A percentile compares a stretch with the other conserved stretches of the same genome.
phyloP scores from a whole-genome alignment of 1,284 basidiomycete species.

The Leccinum glutinopallens region DNA sequence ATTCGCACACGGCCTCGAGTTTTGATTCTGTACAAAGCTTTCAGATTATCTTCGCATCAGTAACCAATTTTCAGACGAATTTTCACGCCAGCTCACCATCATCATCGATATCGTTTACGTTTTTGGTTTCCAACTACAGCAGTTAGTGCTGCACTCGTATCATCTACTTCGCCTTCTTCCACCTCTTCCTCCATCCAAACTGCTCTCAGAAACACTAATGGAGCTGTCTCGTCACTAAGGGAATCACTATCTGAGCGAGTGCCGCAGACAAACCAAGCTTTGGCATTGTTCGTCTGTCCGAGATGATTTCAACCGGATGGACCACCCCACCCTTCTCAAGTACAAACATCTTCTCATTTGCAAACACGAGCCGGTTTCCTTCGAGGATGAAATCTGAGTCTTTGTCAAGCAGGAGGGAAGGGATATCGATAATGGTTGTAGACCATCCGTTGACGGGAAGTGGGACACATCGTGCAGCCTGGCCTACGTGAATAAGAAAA shows the following conservation, averaged over 20 bases:
- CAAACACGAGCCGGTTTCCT: conserved; percentile 74
- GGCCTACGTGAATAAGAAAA: conserved; percentile 88
- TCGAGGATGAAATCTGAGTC: conserved; percentile 66
- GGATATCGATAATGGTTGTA: conserved; percentile 63
- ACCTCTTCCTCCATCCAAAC: conserved; percentile 64
- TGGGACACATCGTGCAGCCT: conserved; percentile 74
- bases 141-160: too few species aligned
- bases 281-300: conserved; percentile 69
- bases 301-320: conserved; percentile 67
- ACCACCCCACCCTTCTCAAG: conserved; percentile 70
- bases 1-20: too few species aligned
- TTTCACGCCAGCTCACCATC: too few species aligned
- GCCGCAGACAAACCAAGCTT: conserved; percentile 56
- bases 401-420: conserved; percentile 47
- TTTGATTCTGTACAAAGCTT: too few species aligned
- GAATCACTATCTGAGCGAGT: too few species aligned
- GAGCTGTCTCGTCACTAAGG: conserved; percentile 53
- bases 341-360: conserved; percentile 69
- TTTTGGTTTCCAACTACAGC: too few species aligned
- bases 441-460: conserved; percentile 89
- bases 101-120: too few species aligned
- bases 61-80: too few species aligned
- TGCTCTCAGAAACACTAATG: conserved; percentile 64
- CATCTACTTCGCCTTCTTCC: conserved; percentile 36
- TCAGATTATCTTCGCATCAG: too few species aligned